Base-by-base conservation (phyloP, 176 grass and related monocot genomes). In the Cenchrus americanus region DNA sequence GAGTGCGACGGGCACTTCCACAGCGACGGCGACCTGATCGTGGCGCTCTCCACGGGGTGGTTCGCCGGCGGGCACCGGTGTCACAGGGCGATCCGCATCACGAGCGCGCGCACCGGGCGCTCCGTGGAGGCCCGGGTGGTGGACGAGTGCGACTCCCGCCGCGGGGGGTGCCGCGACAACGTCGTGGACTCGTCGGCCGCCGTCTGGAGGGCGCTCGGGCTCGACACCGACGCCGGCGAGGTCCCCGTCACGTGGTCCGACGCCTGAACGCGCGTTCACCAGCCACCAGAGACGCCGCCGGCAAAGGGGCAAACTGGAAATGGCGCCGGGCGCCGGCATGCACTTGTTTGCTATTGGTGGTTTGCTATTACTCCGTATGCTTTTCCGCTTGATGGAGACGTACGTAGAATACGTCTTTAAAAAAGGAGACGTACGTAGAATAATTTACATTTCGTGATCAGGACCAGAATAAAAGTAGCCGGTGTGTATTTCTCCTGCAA, bases 161-260 rank as follows among this genome's bases (percentile, higher is more conserved):
- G 40, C 41, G 79, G 83, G 23, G 79, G 83, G 23, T 90, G 89
- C 75, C 11, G 50, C 27, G 12, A 73, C 67, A 80, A 91, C 61
- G 65, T 87, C 69, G 89, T 87, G 5, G 89, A 91, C 70, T 71
- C 84, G 15, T 83, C 89, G 3, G 7, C 41, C 3, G 89, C 79
- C 10, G 89, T 91, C 5, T 91, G 89, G 89, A 41, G 76, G 18
- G 81, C 76, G 13, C 80, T 91, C n/a, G 85, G 89, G 8, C 80
- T 91, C 40, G 61, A 91, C 80, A 79, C 76, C 37, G 14, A 57
- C 57, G 44, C 57, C 60, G 89, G 85, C 69, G 66, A 54, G 80
- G 80, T 40, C 13, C 61, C 10, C 19, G 76, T 91, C 64, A 85
- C 74, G 2, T 87, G 89, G 89, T 87, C 88, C 44, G 79, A 90